These are phyloP conservation scores for Auriscalpium vulgare DNA, from an alignment of 768 basidiomycete species.

Conservation along the genomic window DNA sequence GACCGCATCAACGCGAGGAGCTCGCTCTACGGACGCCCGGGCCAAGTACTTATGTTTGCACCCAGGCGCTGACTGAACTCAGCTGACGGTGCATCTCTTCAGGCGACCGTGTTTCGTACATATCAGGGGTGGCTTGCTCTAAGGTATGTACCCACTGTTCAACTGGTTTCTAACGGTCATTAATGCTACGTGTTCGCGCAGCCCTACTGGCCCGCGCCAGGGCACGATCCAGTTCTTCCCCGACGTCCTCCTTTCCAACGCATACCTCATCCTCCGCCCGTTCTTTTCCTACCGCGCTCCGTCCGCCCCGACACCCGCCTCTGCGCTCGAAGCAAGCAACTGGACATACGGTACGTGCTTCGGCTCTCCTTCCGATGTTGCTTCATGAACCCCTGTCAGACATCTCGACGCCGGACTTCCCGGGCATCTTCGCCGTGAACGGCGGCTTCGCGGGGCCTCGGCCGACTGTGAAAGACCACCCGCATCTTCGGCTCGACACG, in stretches of 20 bases:
- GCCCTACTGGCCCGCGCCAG: constrained; percentile 23
- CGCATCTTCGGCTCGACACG: constrained; percentile 25
- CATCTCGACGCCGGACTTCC: constrained; percentile 12
- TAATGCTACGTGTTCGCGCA: neutral
- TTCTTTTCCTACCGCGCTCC: constrained; percentile 22
- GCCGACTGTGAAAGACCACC: constrained; percentile 25
- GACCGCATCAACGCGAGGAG: constrained; percentile 22
- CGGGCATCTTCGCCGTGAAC: constrained; percentile 7
- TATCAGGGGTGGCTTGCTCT: constrained; percentile 16
- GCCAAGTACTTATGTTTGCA: neutral
- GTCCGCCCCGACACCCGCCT: neutral
- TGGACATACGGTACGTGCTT: constrained; percentile 12
- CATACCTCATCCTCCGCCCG: constrained; percentile 28
- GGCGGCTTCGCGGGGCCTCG: neutral
- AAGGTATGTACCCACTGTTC: neutral
- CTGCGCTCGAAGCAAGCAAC: constrained; percentile 13
- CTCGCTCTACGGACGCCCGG: constrained; percentile 25
- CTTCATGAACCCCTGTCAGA: neutral
- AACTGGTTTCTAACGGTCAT: neutral
- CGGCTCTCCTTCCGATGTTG: neutral
- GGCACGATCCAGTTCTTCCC: constrained; percentile 25
- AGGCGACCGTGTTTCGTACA: constrained; percentile 13
- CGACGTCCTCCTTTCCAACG: constrained; percentile 21
- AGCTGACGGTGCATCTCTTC: neutral
- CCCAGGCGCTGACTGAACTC: no score